phyloP scores from a whole-genome alignment of 441 rosid genomes.

The Aleurites moluccanus region DNA sequence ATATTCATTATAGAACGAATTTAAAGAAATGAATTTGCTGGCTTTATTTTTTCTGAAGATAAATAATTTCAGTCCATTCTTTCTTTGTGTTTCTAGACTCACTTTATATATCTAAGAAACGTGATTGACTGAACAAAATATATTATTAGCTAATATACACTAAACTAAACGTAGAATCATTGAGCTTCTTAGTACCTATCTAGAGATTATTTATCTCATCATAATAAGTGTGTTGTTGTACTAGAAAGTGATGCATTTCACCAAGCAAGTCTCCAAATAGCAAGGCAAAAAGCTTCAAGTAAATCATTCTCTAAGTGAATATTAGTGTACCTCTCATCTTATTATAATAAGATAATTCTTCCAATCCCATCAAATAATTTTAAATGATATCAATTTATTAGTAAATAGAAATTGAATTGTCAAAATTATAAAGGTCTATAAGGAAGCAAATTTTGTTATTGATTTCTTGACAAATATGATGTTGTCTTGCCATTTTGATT shows the following conservation, averaged over 20 bases:
- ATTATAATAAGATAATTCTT: too few relatives aligned
- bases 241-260: neutral
- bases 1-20: neutral
- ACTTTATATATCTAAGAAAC: constrained; percentile 33
- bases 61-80: constrained; percentile 21
- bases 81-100: neutral
- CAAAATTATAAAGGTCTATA: too few relatives aligned
- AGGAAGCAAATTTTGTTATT: too few relatives aligned
- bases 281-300: too few relatives aligned
- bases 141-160: constrained; percentile 19
- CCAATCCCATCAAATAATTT: too few relatives aligned
- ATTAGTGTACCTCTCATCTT: too few relatives aligned
- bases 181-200: neutral
- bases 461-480: too few relatives aligned
- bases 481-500: too few relatives aligned
- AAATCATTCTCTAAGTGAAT: too few relatives aligned
- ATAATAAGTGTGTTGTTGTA: neutral
- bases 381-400: too few relatives aligned
- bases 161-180: constrained; percentile 25
- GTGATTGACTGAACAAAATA: constrained; percentile 53
- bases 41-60: neutral
- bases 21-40: neutral
- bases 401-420: too few relatives aligned
- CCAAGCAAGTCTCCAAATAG: too few relatives aligned
- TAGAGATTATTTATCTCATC: neutral